Conservation (phyloP, 208 protist species). For the Trypanosomatidae sp. region DNA sequence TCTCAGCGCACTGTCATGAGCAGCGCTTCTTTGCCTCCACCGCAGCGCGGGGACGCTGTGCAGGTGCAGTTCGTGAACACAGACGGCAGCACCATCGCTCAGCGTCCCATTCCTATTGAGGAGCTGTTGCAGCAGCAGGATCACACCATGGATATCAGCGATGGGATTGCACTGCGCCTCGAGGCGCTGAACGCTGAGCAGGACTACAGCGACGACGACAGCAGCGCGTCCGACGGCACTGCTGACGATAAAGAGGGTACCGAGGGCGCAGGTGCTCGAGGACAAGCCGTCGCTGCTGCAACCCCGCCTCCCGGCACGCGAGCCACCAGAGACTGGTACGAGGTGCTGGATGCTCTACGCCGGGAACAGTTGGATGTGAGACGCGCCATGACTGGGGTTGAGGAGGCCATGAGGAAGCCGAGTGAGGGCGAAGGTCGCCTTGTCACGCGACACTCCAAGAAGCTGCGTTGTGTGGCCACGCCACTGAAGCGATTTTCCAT, state of each 20-base stretch:
- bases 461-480: slow-evolving; percentile 18
- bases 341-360: slow-evolving; percentile 58
- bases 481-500: slow-evolving; percentile 36
- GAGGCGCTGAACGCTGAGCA: slow-evolving; percentile 56
- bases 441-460: slow-evolving; percentile 13
- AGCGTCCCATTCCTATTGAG: slow-evolving; percentile 67
- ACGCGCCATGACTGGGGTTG: slow-evolving; percentile 8
- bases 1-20: not conserved
- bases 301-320: slow-evolving; percentile 27
- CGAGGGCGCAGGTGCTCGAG: not conserved
- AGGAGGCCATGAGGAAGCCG: not conserved
- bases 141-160: slow-evolving; percentile 48
- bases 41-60: slow-evolving; percentile 27
- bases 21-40: not conserved
- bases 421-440: slow-evolving; percentile 21
- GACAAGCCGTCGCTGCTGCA: not conserved
- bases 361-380: slow-evolving; percentile 38
- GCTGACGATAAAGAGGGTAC: slow-evolving; percentile 3
- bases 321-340: slow-evolving; percentile 47
- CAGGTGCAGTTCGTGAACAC: slow-evolving; percentile 69
- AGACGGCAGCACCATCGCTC: slow-evolving; percentile 47
- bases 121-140: slow-evolving; percentile 59
- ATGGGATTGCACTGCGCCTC: slow-evolving; percentile 67
- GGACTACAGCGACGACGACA: slow-evolving; percentile 41
- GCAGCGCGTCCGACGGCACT: slow-evolving; percentile 12